Evolutionary conservation across 2,329 filamentous ascomycete genomes (phyloP), one percentile per base, ranked within the genome.

Genomic region (Exophiala mesophila): DNA sequence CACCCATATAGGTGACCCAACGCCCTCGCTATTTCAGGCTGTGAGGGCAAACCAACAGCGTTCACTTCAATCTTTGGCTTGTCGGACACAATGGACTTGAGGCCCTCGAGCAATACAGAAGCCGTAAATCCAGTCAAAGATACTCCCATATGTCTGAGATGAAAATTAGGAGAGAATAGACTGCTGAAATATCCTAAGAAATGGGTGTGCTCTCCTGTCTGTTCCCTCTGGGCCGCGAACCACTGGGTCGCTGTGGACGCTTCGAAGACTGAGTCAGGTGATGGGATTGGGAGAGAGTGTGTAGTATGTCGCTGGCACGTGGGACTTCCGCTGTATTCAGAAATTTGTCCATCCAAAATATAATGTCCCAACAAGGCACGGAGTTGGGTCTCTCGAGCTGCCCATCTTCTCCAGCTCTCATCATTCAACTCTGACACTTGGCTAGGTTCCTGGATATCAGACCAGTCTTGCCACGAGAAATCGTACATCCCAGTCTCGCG

Each of bases 401-500:
- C 60, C 68, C 68, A 71, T 8, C 54, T 53, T 36, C 60, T 57
- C 68, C 68, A 71, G 49, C 63, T 56, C 6, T 59, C 56, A 4
- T 67, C 60, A 39, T 66, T 6, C 6, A 13, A 15, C 4, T 37
- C 69, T 33, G 66, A 61, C 3, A 53, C 50, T 7, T 43, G 41
- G 0, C 59, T 44, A 1, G 64, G 56, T 42, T 59, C 2, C 54
- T 36, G 2, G 58, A 56, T 4, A 66, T 65, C 1, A 68, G 36
- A 10, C 59, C 55, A 4, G 58, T 57, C 15, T 54, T 61, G 66
- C 9, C 59, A 52, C 23, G 59, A 55, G 32, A 55, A 60, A 21
- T 69, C 63, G 38, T 64, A 62, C 62, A 69, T 67, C 12, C 67
- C 66, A 36, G 64, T 69, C 41, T 70, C 64, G 17, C 66, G 59